Evolutionary conservation across 768 basidiomycete species (phyloP).

Genomic region (Leccinum rimulosum): DNA sequence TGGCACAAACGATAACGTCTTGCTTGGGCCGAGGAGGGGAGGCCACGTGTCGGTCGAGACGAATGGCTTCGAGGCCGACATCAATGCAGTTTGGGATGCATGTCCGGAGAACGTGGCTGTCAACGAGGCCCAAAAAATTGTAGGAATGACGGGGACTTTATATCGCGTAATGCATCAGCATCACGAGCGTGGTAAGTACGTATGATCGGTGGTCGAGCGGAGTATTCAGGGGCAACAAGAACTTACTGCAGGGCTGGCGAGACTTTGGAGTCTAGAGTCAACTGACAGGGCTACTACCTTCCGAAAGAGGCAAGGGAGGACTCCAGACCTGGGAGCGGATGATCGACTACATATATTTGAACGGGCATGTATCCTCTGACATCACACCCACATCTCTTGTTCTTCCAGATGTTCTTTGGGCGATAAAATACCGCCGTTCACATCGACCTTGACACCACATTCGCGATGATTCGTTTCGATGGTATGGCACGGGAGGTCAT

Average conservation of each 20-base stretch:
- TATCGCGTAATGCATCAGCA: not conserved
- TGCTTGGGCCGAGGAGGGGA: not conserved
- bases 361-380: constrained; percentile 15
- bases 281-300: constrained; percentile 9
- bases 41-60: not conserved
- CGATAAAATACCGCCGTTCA: constrained; percentile 5
- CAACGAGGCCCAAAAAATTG: constrained; percentile 17
- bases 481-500: constrained; percentile 70
- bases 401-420: constrained; percentile 1
- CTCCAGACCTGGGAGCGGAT: constrained; percentile 14
- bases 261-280: constrained; percentile 21
- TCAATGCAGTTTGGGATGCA: not conserved
- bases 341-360: constrained; percentile 29
- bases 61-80: not conserved
- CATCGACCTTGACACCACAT: not conserved
- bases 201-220: not conserved
- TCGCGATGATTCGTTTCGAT: constrained; percentile 79
- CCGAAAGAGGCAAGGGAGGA: constrained; percentile 26
- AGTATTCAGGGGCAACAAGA: constrained; percentile 5
- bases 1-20: not conserved
- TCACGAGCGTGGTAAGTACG: not conserved
- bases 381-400: constrained; percentile 5
- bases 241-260: not conserved
- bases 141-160: not conserved
- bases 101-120: constrained; percentile 4